These are phyloP conservation scores for Phytopythium helicoides DNA, from an alignment of 352 stramenopile genomes.

Conservation along the genomic window DNA sequence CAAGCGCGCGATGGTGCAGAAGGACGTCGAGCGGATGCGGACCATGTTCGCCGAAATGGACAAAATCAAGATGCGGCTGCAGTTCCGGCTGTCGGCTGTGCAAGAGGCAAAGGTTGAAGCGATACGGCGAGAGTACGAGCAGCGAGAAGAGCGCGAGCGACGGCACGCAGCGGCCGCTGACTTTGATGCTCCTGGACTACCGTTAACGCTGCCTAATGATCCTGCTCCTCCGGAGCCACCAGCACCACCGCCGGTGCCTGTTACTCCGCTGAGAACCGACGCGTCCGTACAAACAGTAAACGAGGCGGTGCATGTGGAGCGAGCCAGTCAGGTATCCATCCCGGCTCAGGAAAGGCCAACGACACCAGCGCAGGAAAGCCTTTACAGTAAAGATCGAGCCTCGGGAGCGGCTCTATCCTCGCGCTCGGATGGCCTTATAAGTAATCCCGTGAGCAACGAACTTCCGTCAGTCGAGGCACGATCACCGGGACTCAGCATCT, in stretches of 20 bases:
- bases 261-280: neutral
- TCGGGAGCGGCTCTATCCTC: too few species aligned
- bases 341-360: too few species aligned
- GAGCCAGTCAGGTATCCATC: too few species aligned
- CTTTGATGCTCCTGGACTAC: neutral
- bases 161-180: constrained; percentile 10
- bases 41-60: constrained; percentile 62
- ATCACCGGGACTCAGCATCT: constrained; percentile 34
- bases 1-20: constrained; percentile 33
- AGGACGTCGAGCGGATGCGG: constrained; percentile 41
- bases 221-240: neutral
- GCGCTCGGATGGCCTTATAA: too few species aligned
- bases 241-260: neutral
- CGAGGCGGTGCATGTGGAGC: constrained; percentile 3
- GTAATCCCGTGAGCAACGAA: too few species aligned
- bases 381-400: too few species aligned
- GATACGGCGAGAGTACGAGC: constrained; percentile 4
- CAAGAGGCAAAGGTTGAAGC: constrained; percentile 11
- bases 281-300: constrained; percentile 3
- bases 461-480: constrained; percentile 6
- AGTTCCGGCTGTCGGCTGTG: constrained; percentile 39
- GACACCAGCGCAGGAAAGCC: too few species aligned
- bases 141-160: constrained; percentile 8
- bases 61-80: constrained; percentile 45
- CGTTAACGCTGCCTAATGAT: neutral